Evolutionary conservation across 2,329 filamentous ascomycete genomes (phyloP), one percentile per base, ranked within the genome.

Genomic region (Neoascochyta sp.): DNA sequence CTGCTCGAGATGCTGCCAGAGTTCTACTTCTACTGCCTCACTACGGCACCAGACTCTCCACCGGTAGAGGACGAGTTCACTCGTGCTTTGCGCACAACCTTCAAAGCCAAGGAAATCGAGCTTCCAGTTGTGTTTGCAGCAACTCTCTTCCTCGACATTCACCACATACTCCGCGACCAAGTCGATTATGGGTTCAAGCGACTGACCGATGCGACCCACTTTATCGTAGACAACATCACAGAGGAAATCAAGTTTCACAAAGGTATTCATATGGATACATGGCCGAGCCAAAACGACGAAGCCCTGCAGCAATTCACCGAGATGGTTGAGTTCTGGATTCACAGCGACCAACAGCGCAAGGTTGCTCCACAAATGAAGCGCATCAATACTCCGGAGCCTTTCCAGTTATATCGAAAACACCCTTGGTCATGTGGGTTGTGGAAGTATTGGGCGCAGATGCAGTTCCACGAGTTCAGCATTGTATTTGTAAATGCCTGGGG

Each of bases 401-500:
- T 34, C 16, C 16, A 37, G 9, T 21, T 51, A 12, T 36, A 37
- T 16, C 24, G 27, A 3, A 21, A 35, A 9, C 49, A 53, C 20
- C 51, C 49, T 2, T 41, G 46, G 40, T 29, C 26, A 2, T 60
- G 61, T 25, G 68, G 68, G 1, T 45, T 68, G 2, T 46, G 55
- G 25, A 50, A 64, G 4, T 69, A 61, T 40, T 41, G 46, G 24
- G 50, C 64, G 15, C 61, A 63, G n/a, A 40, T 40, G 5, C 29
- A 34, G 1, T 52, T 55, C 11, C 56, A 63, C 18, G 47, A 66
- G 1, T 6, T 53, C 0, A 55, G 66, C 2, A 39, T 68, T 8
- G 24, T 30, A 0, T 54, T 67, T 10, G 49, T 45, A 7, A 60
- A 63, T 25, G 59, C 59, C 2, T 71, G 60, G 61, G 64, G 64